These are phyloP conservation scores for Phylloporus rhodoxanthus DNA, from an alignment of 768 basidiomycete genomes.

Conservation along the genomic window DNA sequence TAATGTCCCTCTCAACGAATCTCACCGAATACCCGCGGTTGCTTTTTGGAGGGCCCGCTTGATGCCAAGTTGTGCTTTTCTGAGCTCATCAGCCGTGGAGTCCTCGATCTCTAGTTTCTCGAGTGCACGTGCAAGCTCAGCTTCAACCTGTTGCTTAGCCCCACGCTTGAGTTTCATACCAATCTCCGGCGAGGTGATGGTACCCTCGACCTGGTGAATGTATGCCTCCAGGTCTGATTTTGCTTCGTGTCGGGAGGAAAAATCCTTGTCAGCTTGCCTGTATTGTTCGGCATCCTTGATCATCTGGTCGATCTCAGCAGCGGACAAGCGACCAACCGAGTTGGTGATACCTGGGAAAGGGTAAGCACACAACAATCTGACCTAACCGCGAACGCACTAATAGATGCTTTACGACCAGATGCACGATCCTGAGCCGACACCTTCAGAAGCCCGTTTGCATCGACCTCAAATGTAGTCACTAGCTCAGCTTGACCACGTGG, in stretches of 20 bases:
- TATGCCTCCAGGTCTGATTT: constrained; percentile 98
- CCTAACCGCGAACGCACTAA: constrained; percentile 53
- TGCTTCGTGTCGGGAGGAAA: constrained; percentile 95
- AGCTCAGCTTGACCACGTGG: constrained; percentile 99
- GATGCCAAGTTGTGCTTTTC: constrained; percentile 91
- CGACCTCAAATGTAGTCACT: constrained; percentile 98
- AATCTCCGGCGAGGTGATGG: constrained; percentile 93
- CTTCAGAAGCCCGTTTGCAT: constrained; percentile 98
- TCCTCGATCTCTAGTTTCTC: constrained; percentile 99
- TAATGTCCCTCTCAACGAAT: constrained; percentile 48
- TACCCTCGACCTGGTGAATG: constrained; percentile 93
- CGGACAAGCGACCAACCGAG: constrained; percentile 97
- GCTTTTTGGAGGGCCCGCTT: constrained; percentile 98
- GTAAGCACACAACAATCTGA: constrained; percentile 1
- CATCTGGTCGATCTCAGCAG: constrained; percentile 99
- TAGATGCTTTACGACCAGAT: constrained; percentile 97
- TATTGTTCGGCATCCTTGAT: constrained; percentile 98
- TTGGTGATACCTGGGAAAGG: constrained; percentile 77
- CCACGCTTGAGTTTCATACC: constrained; percentile 99
- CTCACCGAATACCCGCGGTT: constrained; percentile 80
- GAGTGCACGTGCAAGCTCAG: constrained; percentile 94
- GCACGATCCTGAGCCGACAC: constrained; percentile 98
- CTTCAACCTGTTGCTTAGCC: constrained; percentile 89
- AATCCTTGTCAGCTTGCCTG: constrained; percentile 96
- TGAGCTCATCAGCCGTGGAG: constrained; percentile 87